Conservation (phyloP, 768 basidiomycete species). For the Grammothele lineata region DNA sequence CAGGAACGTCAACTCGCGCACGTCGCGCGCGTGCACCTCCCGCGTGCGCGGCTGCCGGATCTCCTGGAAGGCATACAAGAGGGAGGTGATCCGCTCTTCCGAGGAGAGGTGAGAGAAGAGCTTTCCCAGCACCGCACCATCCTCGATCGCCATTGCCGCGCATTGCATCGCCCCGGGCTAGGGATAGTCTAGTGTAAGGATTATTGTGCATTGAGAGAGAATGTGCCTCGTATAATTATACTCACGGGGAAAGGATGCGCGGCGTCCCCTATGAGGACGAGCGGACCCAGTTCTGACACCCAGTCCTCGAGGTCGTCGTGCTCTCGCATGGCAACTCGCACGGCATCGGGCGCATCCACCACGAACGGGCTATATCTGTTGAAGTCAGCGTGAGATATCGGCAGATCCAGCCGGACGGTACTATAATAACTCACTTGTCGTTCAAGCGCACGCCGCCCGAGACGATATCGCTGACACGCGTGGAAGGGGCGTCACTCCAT, state of each 20-base stretch:
- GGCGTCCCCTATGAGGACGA: constrained; percentile 32
- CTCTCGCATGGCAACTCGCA: constrained; percentile 18
- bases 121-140: constrained; percentile 36
- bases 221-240: neutral
- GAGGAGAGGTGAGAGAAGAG: constrained; percentile 32
- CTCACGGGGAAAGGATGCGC: constrained; percentile 35
- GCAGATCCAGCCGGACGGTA: neutral
- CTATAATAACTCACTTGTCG: neutral
- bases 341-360: constrained; percentile 5
- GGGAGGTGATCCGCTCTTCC: constrained; percentile 26
- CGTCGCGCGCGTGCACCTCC: constrained; percentile 20
- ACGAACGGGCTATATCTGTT: neutral
- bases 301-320: constrained; percentile 27
- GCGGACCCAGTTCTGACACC: constrained; percentile 27
- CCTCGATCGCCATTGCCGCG: constrained; percentile 34
- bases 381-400: neutral
- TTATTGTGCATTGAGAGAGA: neutral
- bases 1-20: constrained; percentile 15
- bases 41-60: constrained; percentile 28
- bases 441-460: neutral
- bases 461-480: neutral
- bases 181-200: neutral
- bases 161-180: constrained; percentile 31
- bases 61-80: constrained; percentile 33
- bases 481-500: constrained; percentile 3